A percentile compares a stretch with the other conserved stretches of the same genome.
Conservation (phyloP, 257 asterid species). For the Solanum paucissectum region DNA sequence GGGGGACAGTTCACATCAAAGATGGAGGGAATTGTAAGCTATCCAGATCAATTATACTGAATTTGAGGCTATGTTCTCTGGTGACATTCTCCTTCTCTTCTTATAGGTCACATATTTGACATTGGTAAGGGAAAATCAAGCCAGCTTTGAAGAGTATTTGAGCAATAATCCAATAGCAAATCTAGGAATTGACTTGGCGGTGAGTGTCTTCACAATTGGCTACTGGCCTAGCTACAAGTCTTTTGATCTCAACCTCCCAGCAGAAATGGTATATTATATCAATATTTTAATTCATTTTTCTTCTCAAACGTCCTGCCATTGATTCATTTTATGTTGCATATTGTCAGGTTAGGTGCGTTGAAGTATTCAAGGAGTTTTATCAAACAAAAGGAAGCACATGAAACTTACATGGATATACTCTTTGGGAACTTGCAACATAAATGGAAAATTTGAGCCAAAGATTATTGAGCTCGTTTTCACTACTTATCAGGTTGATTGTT, state of each 20-base stretch:
- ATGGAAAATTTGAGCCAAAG: slow-evolving; percentile 80
- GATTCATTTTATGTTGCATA: not conserved
- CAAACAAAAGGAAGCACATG: slow-evolving; percentile 94
- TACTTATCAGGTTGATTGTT: slow-evolving; percentile 69
- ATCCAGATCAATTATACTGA: not conserved
- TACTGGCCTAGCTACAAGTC: slow-evolving; percentile 99
- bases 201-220: slow-evolving; percentile 91
- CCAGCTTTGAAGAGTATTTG: too few relatives aligned
- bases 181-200: slow-evolving; percentile 51
- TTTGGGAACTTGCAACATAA: slow-evolving; percentile 87
- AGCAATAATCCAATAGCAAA: too few relatives aligned
- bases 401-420: slow-evolving; percentile 92
- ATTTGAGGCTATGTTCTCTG: too few relatives aligned
- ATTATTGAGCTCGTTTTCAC: slow-evolving; percentile 79
- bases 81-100: too few relatives aligned
- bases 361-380: slow-evolving; percentile 90
- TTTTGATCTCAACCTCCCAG: slow-evolving; percentile 86
- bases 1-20: too few relatives aligned
- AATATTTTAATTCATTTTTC: not conserved
- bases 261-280: slow-evolving; percentile 62
- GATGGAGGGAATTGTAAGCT: too few relatives aligned
- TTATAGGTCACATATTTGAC: too few relatives aligned
- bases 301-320: not conserved
- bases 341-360: slow-evolving; percentile 79
- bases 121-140: too few relatives aligned